Evolutionary conservation across 2,329 filamentous ascomycete genomes (phyloP), one percentile per base, ranked within the genome.

Genomic region (Paraphaeosphaeria minitans): DNA sequence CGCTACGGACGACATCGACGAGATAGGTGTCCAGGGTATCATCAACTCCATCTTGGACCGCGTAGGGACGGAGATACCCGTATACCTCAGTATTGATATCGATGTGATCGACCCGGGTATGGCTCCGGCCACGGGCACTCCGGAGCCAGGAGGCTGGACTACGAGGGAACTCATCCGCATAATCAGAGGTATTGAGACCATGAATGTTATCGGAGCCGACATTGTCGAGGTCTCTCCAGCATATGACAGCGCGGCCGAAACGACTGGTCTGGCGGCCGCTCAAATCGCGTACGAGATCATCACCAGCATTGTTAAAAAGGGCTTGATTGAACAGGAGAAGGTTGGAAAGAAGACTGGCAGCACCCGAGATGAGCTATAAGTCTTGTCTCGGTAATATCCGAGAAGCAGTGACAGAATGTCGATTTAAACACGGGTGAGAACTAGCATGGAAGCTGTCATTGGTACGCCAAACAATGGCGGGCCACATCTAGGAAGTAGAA

Each of bases 81-180:
- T 96, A 1, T 96, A 96, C 72, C 80, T 96, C 10, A 90, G 86
- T 37, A 85, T 94, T 16, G 91, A 94, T 70, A 93, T 93, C 65
- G 91, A 94, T 75, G 90, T 93, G 0, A 81, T 94, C 48, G 90
- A 94, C 73, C 91, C 91, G 0, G 88, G 85, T 33, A 79, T 87
- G 51, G 87, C 87, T 2, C 91, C 92, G 0, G 91, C 89, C 1
- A 96, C 92, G 0, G 93, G 93, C 1, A 97, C 93, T 0, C 93
- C 93, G 0, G 93, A 96, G 80, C 90, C 92, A 0, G 93, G 93
- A 57, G 93, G 93, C 39, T 97, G 93, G 93, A 95, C 91, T 6
- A 96, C 90, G 21, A 83, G 93, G 53, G 93, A 97, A 80, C 81
- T 97, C 66, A 94, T 96, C 63, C 83, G 90, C 13, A 92, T 97